Conservation (phyloP, 179 eudicot species). For the Nepenthes alata region DNA sequence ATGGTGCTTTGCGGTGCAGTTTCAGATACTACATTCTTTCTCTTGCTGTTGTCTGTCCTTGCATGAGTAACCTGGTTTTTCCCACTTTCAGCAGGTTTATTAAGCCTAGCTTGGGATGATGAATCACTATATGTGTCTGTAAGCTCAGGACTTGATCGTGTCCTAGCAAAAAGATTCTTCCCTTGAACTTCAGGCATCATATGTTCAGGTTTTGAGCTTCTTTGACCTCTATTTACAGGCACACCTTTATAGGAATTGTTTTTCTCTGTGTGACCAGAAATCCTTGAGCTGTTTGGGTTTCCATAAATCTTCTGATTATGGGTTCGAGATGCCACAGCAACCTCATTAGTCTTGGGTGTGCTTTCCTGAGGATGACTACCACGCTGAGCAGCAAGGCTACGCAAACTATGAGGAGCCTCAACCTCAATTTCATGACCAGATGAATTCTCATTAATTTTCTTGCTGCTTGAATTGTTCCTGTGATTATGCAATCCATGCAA, state of each 20-base stretch:
- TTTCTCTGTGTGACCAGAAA: constrained; percentile 19
- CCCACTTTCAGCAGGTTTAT: constrained; percentile 30
- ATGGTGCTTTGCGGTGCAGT: constrained; percentile 16
- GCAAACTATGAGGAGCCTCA: constrained; percentile 15
- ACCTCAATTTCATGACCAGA: constrained; percentile 19
- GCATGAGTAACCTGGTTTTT: constrained; percentile 25
- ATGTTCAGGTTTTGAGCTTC: constrained; percentile 23
- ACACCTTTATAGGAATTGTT: constrained; percentile 15
- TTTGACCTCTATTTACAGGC: constrained; percentile 24
- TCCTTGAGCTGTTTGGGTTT: constrained; percentile 19
- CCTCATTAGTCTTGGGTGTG: constrained; percentile 13
- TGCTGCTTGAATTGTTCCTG: constrained; percentile 15
- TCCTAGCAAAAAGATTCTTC: constrained; percentile 56
- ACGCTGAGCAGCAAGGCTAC: constrained; percentile 13
- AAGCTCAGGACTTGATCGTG: constrained; percentile 84
- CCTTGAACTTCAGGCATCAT: constrained; percentile 40
- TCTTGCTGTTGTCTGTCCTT: constrained; percentile 29
- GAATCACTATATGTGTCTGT: constrained; percentile 36
- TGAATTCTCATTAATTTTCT: constrained; percentile 16
- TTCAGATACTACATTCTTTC: constrained; percentile 34
- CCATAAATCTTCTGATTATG: constrained; percentile 29
- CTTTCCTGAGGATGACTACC: constrained; percentile 23
- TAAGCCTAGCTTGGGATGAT: constrained; percentile 30
- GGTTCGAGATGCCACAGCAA: constrained; percentile 13
- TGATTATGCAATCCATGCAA: constrained; percentile 14